Evolutionary conservation across 1,284 basidiomycete genomes (phyloP).

Genomic region (Neotropicomus parvogracilis): DNA sequence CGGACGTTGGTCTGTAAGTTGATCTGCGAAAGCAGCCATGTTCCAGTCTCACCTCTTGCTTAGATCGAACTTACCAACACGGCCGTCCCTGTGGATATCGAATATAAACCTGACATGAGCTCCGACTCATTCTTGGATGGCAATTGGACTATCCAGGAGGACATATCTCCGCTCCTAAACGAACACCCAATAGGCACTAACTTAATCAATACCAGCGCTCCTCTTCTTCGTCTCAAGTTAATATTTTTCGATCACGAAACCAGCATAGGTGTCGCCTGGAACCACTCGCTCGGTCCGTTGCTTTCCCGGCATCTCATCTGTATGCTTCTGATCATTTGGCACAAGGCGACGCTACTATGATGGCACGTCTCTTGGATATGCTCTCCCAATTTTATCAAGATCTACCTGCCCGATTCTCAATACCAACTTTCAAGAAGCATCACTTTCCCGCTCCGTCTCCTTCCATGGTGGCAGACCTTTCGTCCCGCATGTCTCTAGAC

Average conservation of each 20-base stretch:
- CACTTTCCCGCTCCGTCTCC: conserved; percentile 10
- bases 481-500: conserved; percentile 7
- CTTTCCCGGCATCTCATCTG: background rate
- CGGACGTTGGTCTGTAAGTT: conserved; percentile 28
- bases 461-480: background rate
- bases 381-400: conserved; percentile 26
- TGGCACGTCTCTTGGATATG: conserved; percentile 25
- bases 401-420: background rate
- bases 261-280: conserved; percentile 31
- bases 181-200: conserved; percentile 1
- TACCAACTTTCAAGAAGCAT: conserved; percentile 20
- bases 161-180: conserved; percentile 19
- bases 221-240: conserved; percentile 30
- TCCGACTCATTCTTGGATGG: conserved; percentile 11
- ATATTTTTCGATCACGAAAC: conserved; percentile 24
- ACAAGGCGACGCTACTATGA: conserved; percentile 28
- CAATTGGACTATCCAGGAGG: conserved; percentile 26
- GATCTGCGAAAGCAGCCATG: background rate
- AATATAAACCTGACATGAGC: conserved; percentile 1
- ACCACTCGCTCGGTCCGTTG: conserved; percentile 23
- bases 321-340: background rate
- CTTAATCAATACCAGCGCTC: conserved; percentile 6
- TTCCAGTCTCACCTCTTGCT: conserved; percentile 1
- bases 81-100: conserved; percentile 14
- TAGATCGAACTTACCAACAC: conserved; percentile 24